These are phyloP conservation scores for Alternaria alternata DNA, from an alignment of 2,329 filamentous ascomycete genomes.

Conservation along the genomic window DNA sequence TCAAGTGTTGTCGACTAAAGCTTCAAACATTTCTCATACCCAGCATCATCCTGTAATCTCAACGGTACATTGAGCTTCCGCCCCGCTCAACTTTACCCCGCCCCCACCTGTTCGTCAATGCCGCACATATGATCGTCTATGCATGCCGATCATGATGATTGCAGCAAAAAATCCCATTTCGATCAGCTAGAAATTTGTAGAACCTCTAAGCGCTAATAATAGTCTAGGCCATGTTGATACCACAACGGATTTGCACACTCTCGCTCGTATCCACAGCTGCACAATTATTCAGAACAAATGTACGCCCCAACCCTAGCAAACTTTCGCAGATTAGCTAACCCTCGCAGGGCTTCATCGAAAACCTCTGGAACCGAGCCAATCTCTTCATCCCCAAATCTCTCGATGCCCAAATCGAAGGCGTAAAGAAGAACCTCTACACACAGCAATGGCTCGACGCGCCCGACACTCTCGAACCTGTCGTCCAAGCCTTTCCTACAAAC, in stretches of 20 bases:
- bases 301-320: slow-evolving; percentile 19
- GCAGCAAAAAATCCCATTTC: background rate
- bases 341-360: slow-evolving; percentile 62
- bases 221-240: slow-evolving; percentile 53
- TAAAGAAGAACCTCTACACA: slow-evolving; percentile 73
- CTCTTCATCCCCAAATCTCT: slow-evolving; percentile 73
- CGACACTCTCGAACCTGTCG: slow-evolving; percentile 60
- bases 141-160: slow-evolving; percentile 2
- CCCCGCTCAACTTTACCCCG: slow-evolving; percentile 24
- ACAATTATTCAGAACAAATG: slow-evolving; percentile 56
- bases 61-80: slow-evolving; percentile 7
- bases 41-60: slow-evolving; percentile 38
- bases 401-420: slow-evolving; percentile 70
- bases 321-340: slow-evolving; percentile 50
- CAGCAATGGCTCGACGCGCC: slow-evolving; percentile 67
- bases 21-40: slow-evolving; percentile 27
- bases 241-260: slow-evolving; percentile 58
- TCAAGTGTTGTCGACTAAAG: slow-evolving; percentile 20
- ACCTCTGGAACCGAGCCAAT: slow-evolving; percentile 66
- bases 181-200: background rate
- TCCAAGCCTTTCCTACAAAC: slow-evolving; percentile 72
- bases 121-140: background rate
- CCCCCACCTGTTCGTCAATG: slow-evolving; percentile 18
- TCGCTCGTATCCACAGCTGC: slow-evolving; percentile 61
- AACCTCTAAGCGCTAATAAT: slow-evolving; percentile 1